Conservation (phyloP, 208 protist species). For the Novymonas esmeraldas region DNA sequence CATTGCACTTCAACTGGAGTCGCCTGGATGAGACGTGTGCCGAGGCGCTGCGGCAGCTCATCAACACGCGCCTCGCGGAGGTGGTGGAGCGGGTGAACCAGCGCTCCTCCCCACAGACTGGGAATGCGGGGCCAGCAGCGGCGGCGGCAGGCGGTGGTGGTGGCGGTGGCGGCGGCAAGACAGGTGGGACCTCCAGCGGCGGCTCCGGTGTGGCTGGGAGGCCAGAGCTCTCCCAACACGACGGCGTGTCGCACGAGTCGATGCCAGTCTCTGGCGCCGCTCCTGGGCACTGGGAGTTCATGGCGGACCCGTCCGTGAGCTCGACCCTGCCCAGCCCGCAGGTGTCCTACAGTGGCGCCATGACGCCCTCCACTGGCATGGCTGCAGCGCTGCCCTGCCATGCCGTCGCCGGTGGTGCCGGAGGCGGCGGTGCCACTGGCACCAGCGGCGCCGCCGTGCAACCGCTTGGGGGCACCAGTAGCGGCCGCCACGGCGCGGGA, state of each 20-base stretch:
- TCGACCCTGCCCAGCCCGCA: background rate
- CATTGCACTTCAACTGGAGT: conserved; percentile 75
- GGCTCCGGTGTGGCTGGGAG: conserved; percentile 1
- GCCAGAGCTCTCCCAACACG: background rate
- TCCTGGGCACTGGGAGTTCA: background rate
- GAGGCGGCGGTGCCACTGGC: background rate
- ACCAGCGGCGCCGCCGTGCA: background rate
- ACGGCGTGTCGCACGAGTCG: background rate
- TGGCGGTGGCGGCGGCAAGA: too few relatives aligned
- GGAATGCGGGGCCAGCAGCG: background rate
- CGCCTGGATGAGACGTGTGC: conserved; percentile 72
- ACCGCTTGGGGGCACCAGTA: background rate
- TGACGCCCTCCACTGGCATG: background rate
- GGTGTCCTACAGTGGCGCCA: background rate
- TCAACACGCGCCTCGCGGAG: conserved; percentile 56
- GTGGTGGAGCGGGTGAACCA: conserved; percentile 29
- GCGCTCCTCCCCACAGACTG: background rate
- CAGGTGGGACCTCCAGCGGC: too few relatives aligned
- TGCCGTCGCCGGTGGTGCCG: background rate
- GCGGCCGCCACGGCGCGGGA: background rate
- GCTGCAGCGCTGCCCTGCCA: background rate
- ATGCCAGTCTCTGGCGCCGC: background rate
- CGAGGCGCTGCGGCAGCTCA: conserved; percentile 57
- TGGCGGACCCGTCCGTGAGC: background rate
- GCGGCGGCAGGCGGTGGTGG: background rate